phyloP scores from a whole-genome alignment of 2,329 filamentous ascomycete genomes.

The Trichophyton equinum region DNA sequence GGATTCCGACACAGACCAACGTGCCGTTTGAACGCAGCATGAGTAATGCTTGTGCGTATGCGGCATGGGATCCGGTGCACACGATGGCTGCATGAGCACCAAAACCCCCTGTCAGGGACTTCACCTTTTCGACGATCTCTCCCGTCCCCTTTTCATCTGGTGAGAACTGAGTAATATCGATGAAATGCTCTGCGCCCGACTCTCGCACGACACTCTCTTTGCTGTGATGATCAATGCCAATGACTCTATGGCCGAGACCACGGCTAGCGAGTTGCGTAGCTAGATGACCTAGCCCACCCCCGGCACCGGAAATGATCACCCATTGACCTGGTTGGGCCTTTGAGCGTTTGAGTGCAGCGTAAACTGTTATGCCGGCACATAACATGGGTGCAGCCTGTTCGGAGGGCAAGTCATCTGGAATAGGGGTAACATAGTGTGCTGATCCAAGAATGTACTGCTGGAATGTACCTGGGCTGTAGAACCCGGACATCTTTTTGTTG shows the following conservation, averaged over 20 bases:
- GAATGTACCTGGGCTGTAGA: constrained; percentile 59
- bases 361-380: constrained; percentile 57
- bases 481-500: constrained; percentile 49
- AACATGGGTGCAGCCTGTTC: constrained; percentile 54
- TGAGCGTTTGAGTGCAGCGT: constrained; percentile 50
- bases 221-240: constrained; percentile 51
- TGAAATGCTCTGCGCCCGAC: constrained; percentile 54
- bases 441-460: constrained; percentile 55
- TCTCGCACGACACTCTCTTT: constrained; percentile 47
- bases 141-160: constrained; percentile 33
- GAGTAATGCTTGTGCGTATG: constrained; percentile 38
- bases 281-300: constrained; percentile 53
- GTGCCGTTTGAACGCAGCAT: constrained; percentile 40
- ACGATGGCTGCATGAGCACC: constrained; percentile 52
- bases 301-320: constrained; percentile 49
- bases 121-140: constrained; percentile 43
- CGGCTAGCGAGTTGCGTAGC: constrained; percentile 47
- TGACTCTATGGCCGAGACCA: constrained; percentile 52
- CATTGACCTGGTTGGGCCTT: constrained; percentile 47
- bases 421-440: constrained; percentile 57
- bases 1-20: constrained; percentile 42
- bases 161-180: constrained; percentile 45
- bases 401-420: constrained; percentile 48
- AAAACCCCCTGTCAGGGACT: constrained; percentile 41
- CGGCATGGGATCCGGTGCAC: constrained; percentile 39